A percentile compares a stretch with the other conserved stretches of the same genome.
Conservation (phyloP, 2,329 filamentous ascomycete species). For the Aspergillus luchuensis region DNA sequence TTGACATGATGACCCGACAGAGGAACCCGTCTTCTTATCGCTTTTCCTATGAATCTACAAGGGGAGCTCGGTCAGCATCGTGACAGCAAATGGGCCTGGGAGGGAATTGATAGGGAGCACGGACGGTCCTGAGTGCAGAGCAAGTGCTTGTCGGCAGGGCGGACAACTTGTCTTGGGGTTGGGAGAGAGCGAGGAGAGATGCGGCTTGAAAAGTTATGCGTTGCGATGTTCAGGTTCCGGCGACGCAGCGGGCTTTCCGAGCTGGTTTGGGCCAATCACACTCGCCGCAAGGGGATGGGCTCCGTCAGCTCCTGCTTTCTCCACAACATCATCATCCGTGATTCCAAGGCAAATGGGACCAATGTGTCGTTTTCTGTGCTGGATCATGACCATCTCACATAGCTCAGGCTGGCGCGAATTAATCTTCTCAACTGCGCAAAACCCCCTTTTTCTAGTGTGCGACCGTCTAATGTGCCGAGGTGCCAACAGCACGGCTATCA, state of each 20-base stretch:
- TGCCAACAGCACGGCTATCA: not conserved
- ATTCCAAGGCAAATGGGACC: not conserved
- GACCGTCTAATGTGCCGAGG: not conserved
- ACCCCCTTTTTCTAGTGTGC: not conserved
- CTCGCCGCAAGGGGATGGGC: slow-evolving; percentile 17
- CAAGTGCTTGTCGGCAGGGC: slow-evolving; percentile 18
- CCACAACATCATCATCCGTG: slow-evolving; percentile 15
- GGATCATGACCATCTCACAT: not conserved
- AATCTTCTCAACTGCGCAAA: not conserved
- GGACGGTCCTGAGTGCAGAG: slow-evolving; percentile 26
- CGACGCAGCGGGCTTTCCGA: slow-evolving; percentile 23
- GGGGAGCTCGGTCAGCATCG: slow-evolving; percentile 1
- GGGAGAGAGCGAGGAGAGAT: slow-evolving; percentile 32
- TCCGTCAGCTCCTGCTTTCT: slow-evolving; percentile 20
- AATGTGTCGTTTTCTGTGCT: not conserved
- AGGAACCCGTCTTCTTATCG: slow-evolving; percentile 18
- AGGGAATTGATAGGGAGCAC: not conserved
- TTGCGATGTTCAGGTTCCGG: slow-evolving; percentile 25
- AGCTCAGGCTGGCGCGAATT: not conserved
- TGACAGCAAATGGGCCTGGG: not conserved
- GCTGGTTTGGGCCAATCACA: slow-evolving; percentile 37
- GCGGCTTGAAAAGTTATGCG: slow-evolving; percentile 41
- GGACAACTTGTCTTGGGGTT: slow-evolving; percentile 22
- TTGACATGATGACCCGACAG: slow-evolving; percentile 43
- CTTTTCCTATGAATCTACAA: slow-evolving; percentile 16